Evolutionary conservation across 1,139 yeast species (phyloP).

Genomic region (Yamadazyma jaroonii): DNA sequence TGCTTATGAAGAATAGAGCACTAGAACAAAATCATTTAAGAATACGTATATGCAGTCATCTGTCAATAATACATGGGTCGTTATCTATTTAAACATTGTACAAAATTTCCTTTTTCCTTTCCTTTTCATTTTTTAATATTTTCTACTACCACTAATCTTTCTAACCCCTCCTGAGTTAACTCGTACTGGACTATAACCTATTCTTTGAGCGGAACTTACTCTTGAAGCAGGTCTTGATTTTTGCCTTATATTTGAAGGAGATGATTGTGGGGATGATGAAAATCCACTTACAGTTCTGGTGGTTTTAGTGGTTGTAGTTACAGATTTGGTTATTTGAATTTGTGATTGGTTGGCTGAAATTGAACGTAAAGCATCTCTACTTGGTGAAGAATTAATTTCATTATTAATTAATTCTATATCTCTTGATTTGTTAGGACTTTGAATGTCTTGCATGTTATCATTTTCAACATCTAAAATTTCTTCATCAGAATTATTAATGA

Average conservation of each 20-base stretch:
- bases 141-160: constrained; percentile 31
- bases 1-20: constrained; percentile 32
- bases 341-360: constrained; percentile 40
- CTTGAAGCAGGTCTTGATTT: constrained; percentile 35
- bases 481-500: constrained; percentile 40
- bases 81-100: constrained; percentile 3
- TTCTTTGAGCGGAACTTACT: constrained; percentile 23
- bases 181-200: constrained; percentile 19
- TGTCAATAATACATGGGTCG: constrained; percentile 2
- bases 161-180: constrained; percentile 39
- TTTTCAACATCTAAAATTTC: constrained; percentile 18
- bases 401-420: constrained; percentile 16
- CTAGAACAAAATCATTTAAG: not conserved
- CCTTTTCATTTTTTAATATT: constrained; percentile 5
- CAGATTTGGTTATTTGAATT: constrained; percentile 44
- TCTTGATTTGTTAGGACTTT: constrained; percentile 19
- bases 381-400: constrained; percentile 19
- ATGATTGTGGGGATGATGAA: constrained; percentile 42
- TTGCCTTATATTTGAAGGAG: constrained; percentile 27
- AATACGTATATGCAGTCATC: constrained; percentile 2
- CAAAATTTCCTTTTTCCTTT: not conserved
- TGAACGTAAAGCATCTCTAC: constrained; percentile 28
- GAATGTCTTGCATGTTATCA: constrained; percentile 26
- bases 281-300: constrained; percentile 47
- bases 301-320: constrained; percentile 49